Evolutionary conservation across 345 rosid species (phyloP).

Genomic region (Durio zibethinus): DNA sequence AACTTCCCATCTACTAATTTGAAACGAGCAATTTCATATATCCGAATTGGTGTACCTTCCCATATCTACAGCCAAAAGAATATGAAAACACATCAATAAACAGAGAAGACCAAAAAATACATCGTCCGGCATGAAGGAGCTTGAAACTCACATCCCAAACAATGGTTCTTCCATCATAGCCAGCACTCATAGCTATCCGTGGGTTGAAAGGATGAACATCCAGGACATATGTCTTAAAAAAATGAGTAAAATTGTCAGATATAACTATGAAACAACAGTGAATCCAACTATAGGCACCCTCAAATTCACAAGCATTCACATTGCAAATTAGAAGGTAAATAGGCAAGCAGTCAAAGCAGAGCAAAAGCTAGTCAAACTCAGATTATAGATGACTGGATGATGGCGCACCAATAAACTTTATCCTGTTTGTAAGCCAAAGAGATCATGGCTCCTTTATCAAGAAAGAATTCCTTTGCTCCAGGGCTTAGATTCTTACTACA

Average conservation of each 20-base stretch:
- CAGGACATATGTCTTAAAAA: slow-evolving; percentile 84
- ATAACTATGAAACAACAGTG: slow-evolving; percentile 1
- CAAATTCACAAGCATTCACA: slow-evolving; percentile 2
- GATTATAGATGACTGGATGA: neutral
- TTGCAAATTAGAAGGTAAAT: neutral
- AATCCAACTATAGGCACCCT: slow-evolving; percentile 13
- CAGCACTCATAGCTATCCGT: slow-evolving; percentile 99
- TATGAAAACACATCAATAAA: slow-evolving; percentile 16
- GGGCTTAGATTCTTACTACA: neutral
- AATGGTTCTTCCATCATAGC: slow-evolving; percentile 94
- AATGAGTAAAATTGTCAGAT: slow-evolving; percentile 23
- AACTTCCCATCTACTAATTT: slow-evolving; percentile 99
- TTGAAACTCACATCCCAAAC: slow-evolving; percentile 97
- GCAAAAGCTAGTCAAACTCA: neutral
- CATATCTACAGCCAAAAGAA: slow-evolving; percentile 63
- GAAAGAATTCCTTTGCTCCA: neutral
- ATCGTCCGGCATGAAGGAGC: slow-evolving; percentile 18
- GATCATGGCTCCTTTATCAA: neutral
- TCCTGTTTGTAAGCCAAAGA: neutral
- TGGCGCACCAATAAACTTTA: neutral
- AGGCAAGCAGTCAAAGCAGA: neutral
- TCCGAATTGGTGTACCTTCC: slow-evolving; percentile 91
- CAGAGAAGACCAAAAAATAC: slow-evolving; percentile 16
- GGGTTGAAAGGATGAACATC: slow-evolving; percentile 99
- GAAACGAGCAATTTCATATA: slow-evolving; percentile 85